A percentile compares a stretch with the other conserved stretches of the same genome.
Conservation (phyloP, 768 basidiomycete species). For the Crepidotus variabilis region DNA sequence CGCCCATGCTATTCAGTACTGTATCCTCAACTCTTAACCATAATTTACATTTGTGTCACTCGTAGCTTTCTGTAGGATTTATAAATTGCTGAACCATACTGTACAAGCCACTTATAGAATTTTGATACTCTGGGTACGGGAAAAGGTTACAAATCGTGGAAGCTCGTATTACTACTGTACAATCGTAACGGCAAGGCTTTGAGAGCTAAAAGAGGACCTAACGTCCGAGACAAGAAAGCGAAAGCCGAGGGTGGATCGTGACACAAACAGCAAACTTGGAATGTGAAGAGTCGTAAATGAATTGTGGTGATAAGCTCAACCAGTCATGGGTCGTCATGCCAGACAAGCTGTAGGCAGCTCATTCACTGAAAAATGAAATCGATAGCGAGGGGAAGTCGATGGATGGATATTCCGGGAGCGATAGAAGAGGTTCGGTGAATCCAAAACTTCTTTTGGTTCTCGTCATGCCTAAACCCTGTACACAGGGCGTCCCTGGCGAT, state of each 20-base stretch:
- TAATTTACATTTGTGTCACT: background rate
- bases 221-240: background rate
- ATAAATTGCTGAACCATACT: background rate
- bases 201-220: background rate
- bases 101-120: background rate
- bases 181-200: background rate
- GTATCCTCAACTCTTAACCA: background rate
- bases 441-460: background rate
- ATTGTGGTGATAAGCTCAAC: background rate
- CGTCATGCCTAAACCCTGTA: slow-evolving; percentile 35
- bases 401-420: background rate
- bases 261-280: background rate
- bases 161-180: background rate
- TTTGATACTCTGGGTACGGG: background rate
- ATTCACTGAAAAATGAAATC: slow-evolving; percentile 1
- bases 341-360: background rate
- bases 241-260: background rate
- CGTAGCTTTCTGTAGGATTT: background rate
- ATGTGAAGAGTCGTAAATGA: background rate
- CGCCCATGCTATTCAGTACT: background rate
- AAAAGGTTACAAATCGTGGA: no score
- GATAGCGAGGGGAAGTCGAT: background rate
- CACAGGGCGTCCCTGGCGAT: slow-evolving; percentile 51
- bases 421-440: background rate
- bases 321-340: background rate